Conservation (phyloP, 352 stramenopile species). For the Phytophthora cryptogea region DNA sequence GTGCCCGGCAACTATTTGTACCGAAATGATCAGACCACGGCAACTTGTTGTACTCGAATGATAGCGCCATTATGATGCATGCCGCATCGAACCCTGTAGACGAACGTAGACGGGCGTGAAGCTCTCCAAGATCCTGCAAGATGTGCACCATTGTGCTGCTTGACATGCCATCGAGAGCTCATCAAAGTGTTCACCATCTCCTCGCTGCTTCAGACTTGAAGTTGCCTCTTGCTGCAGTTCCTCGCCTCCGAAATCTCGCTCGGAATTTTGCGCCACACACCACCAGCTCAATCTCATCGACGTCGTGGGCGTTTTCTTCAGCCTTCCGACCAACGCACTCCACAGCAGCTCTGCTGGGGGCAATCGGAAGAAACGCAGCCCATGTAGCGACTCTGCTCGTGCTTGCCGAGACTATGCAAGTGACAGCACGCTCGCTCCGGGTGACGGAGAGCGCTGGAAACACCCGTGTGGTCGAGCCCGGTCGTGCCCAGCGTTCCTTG, state of each 20-base stretch:
- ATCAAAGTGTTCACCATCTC: slow-evolving; percentile 11
- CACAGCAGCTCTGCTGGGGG: slow-evolving; percentile 6
- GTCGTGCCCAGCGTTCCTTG: slow-evolving; percentile 16
- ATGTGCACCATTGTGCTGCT: slow-evolving; percentile 2
- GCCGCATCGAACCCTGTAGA: not conserved
- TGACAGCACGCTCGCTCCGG: not conserved
- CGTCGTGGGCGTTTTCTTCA: no score
- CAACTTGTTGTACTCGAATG: not conserved
- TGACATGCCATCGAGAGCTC: not conserved
- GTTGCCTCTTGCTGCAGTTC: not conserved
- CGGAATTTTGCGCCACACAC: no score
- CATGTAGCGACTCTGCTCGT: slow-evolving; percentile 19
- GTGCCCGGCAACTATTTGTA: slow-evolving; percentile 1
- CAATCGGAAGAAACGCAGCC: slow-evolving; percentile 27
- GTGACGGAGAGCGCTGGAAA: slow-evolving; percentile 10
- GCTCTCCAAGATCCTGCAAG: slow-evolving; percentile 2
- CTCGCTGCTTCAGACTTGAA: slow-evolving; percentile 24
- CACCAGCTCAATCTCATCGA: not conserved
- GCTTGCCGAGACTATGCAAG: slow-evolving; percentile 19
- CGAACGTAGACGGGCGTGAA: slow-evolving; percentile 6
- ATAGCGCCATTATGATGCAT: slow-evolving; percentile 2
- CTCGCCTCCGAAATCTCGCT: not conserved
- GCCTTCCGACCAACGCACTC: slow-evolving; percentile 1
- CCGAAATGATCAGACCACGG: not conserved
- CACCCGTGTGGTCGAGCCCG: slow-evolving; percentile 9